Percentiles rank a stretch among this genome's conserved stretches.
phyloP scores from a whole-genome alignment of 768 basidiomycete genomes.

The Naganishia kalamii region DNA sequence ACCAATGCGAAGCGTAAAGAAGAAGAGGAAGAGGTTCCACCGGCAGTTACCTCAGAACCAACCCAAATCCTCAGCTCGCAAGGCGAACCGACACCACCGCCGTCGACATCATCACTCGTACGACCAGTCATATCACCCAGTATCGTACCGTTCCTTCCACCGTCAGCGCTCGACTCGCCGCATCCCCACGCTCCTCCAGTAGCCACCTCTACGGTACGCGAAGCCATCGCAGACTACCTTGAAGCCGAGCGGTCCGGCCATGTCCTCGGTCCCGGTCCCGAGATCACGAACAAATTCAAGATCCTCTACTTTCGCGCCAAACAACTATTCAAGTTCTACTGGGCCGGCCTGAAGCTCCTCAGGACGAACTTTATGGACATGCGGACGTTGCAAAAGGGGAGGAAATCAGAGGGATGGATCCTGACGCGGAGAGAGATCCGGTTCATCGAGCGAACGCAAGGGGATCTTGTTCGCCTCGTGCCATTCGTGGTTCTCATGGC shows the following conservation, averaged over 20 bases:
- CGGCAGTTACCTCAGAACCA: background rate
- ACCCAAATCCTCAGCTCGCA: background rate
- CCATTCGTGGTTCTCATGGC: conserved; percentile 71
- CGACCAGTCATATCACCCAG: conserved; percentile 16
- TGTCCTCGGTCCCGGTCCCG: conserved; percentile 10
- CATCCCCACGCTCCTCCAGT: conserved; percentile 12
- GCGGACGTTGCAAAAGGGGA: conserved; percentile 55
- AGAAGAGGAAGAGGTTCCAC: background rate
- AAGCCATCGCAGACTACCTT: conserved; percentile 25
- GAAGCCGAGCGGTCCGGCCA: conserved; percentile 20
- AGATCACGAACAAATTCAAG: background rate
- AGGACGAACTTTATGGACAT: conserved; percentile 54
- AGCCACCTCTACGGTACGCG: conserved; percentile 15
- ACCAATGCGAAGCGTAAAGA: background rate
- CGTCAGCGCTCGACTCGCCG: conserved; percentile 19
- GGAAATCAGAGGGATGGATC: conserved; percentile 57
- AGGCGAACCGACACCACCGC: background rate
- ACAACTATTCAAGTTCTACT: conserved; percentile 72
- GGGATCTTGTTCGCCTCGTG: conserved; percentile 63
- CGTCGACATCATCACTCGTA: background rate
- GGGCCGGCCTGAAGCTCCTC: conserved; percentile 66
- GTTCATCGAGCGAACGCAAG: conserved; percentile 61
- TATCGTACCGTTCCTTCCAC: conserved; percentile 20
- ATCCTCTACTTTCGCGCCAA: conserved; percentile 46
- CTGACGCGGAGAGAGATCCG: conserved; percentile 64